Base-by-base conservation (phyloP, 1,139 yeast genomes). In the Oligophagozyma castellii region DNA sequence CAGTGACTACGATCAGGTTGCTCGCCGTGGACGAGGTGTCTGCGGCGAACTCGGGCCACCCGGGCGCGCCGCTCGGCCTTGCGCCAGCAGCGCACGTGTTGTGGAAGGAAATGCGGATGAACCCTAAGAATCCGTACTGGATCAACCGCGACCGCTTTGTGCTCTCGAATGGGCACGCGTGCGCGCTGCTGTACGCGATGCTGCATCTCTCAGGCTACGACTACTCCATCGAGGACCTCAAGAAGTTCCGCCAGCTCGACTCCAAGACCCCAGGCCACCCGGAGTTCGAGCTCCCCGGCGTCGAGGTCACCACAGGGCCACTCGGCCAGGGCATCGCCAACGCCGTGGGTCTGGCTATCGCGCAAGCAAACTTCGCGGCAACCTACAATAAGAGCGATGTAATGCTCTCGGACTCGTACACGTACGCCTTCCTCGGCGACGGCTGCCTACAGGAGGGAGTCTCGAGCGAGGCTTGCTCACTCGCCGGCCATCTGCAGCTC, bases 361-460 rank as follows among this genome's bases (percentile, higher is more conserved):
- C 95, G 37, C 93, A 83, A 63, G 73, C 75, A 43, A 92, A 86
- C 60, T 64, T 83, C 39, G 95, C 92, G 44, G 94, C 95, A 40
- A 76, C 78, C 44, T 89, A 76, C 73, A 86, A 89, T 77, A 81
- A 78, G 67, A 93, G 93, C 44, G 79, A 69, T 48, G 70, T 60
- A 61, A 61, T 69, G 32, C 49, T 81, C 40, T 68, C 83, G 35
- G 81, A 83, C 63, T 71, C 73, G 57, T 71, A 66, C 69, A 74
- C 84, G 42, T 89, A 75, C 61, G 59, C 65, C 43, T 76, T 92
- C 67, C 63, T 83, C 40, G 99, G 99, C 63, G 99, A 89, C 52
- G 99, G 98, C 47, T 92, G 98, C 67, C 69, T 89, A 69, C 80
- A 78, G 89, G 99, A 89, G 67, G 99, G 99, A 70, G 84, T 89